A percentile compares a stretch with the other conserved stretches of the same genome.
These are phyloP conservation scores for Hypoxylon subgilvum DNA, from an alignment of 495 filamentous ascomycete genomes.

Conservation along the genomic window DNA sequence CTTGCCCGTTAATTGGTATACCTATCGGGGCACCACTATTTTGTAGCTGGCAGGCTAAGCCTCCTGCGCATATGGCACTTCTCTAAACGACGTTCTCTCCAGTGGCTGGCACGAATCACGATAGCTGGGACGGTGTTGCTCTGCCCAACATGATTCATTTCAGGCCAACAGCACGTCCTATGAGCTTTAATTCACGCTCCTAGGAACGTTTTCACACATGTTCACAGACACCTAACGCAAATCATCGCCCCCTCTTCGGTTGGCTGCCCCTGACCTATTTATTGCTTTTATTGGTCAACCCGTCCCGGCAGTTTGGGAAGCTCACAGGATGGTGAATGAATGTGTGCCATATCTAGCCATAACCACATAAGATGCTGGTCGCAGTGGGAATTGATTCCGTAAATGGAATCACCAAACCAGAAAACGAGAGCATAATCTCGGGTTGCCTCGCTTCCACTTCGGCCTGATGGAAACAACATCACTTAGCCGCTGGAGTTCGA, in stretches of 20 bases:
- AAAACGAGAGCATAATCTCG: neutral
- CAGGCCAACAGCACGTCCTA: slow-evolving; percentile 24
- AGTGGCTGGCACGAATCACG: slow-evolving; percentile 16
- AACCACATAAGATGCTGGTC: slow-evolving; percentile 17
- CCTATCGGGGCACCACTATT: too few relatives aligned
- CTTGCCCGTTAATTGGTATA: neutral
- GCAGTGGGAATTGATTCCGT: slow-evolving; percentile 23
- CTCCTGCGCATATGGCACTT: slow-evolving; percentile 10
- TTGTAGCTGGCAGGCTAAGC: slow-evolving; percentile 10
- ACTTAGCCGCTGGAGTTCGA: neutral
- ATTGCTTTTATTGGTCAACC: slow-evolving; percentile 14
- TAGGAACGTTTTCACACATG: slow-evolving; percentile 7
- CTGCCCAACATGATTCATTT: slow-evolving; percentile 10
- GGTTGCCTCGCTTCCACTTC: slow-evolving; percentile 7
- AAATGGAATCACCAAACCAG: slow-evolving; percentile 5
- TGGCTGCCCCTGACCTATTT: slow-evolving; percentile 14
- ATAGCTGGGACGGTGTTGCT: slow-evolving; percentile 2
- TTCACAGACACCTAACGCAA: slow-evolving; percentile 25
- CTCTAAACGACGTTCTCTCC: slow-evolving; percentile 1
- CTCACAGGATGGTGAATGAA: slow-evolving; percentile 19
- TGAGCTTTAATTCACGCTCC: slow-evolving; percentile 9
- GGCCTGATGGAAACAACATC: neutral
- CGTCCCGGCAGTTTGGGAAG: slow-evolving; percentile 26
- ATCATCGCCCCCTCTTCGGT: slow-evolving; percentile 27
- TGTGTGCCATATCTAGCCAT: slow-evolving; percentile 16